A percentile compares a stretch with the other conserved stretches of the same genome.
Conservation (phyloP, 2,329 filamentous ascomycete genomes). For the Chalaropsis ovoidea region DNA sequence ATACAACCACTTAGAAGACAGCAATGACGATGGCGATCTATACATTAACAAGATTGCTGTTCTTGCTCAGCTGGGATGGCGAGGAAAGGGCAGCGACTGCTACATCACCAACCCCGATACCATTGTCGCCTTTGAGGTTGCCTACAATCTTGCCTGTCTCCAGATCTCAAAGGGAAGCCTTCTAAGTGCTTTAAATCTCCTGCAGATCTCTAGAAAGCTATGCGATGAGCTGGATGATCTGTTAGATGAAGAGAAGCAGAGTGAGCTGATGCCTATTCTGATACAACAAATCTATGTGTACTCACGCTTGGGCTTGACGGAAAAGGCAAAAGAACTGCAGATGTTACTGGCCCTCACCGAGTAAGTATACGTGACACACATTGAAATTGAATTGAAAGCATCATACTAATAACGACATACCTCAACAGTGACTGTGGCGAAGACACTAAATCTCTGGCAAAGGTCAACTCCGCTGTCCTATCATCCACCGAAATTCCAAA, state of each 20-base stretch:
- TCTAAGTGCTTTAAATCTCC: constrained; percentile 51
- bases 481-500: constrained; percentile 41
- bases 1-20: constrained; percentile 44
- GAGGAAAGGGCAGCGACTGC: constrained; percentile 39
- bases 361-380: constrained; percentile 37
- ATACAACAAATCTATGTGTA: constrained; percentile 68
- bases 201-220: constrained; percentile 59
- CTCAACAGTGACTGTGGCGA: constrained; percentile 51
- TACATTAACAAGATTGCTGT: constrained; percentile 65
- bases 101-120: constrained; percentile 6
- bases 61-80: constrained; percentile 63
- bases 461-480: constrained; percentile 49
- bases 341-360: constrained; percentile 50
- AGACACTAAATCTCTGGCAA: constrained; percentile 55
- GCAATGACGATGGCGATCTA: constrained; percentile 62
- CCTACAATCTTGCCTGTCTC: constrained; percentile 68
- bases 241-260: constrained; percentile 60
- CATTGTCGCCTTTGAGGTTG: constrained; percentile 63
- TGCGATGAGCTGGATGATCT: constrained; percentile 67
- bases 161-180: constrained; percentile 61
- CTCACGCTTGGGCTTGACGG: constrained; percentile 52
- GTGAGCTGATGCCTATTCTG: constrained; percentile 63
- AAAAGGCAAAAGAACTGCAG: constrained; percentile 55
- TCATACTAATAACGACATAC: not conserved
- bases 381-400: not conserved